phyloP scores from a whole-genome alignment of 2,329 filamentous ascomycete genomes.

The Hypoxylon sp. region DNA sequence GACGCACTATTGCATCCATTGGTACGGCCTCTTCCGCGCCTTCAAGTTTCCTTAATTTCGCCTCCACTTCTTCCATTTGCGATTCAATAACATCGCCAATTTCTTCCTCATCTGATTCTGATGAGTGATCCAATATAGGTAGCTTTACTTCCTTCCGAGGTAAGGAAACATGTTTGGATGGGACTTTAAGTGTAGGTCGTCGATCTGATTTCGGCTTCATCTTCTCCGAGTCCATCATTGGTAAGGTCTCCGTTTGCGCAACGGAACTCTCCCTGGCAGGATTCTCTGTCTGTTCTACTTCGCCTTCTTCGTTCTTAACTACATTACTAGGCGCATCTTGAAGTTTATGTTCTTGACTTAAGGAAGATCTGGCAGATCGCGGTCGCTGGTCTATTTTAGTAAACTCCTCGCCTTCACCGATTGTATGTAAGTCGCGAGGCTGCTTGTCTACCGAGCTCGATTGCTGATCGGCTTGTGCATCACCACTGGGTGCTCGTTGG shows the following conservation, averaged over 20 bases:
- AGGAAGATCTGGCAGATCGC: constrained; percentile 48
- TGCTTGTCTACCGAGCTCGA: constrained; percentile 40
- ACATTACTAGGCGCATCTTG: constrained; percentile 38
- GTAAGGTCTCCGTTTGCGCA: constrained; percentile 27
- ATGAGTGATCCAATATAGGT: constrained; percentile 61
- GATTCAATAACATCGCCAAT: constrained; percentile 70
- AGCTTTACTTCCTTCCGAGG: constrained; percentile 57
- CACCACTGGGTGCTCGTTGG: constrained; percentile 67
- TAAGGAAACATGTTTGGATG: constrained; percentile 58
- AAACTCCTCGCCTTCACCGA: constrained; percentile 39
- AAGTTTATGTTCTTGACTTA: constrained; percentile 45
- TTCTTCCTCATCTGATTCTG: constrained; percentile 70
- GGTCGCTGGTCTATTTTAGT: constrained; percentile 43
- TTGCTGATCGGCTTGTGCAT: constrained; percentile 63
- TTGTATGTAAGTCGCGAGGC: constrained; percentile 42
- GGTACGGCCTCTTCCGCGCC: constrained; percentile 57
- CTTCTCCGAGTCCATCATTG: constrained; percentile 27
- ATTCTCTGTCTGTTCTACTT: constrained; percentile 21
- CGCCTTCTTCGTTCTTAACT: constrained; percentile 35
- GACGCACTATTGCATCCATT: constrained; percentile 62
- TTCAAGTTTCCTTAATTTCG: constrained; percentile 64
- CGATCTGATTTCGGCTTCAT: constrained; percentile 34
- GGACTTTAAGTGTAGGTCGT: constrained; percentile 41
- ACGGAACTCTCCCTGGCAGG: constrained; percentile 3
- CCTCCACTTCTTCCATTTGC: constrained; percentile 67